Conservation (phyloP, 2,329 filamentous ascomycete species). For the Colletotrichum melonis region DNA sequence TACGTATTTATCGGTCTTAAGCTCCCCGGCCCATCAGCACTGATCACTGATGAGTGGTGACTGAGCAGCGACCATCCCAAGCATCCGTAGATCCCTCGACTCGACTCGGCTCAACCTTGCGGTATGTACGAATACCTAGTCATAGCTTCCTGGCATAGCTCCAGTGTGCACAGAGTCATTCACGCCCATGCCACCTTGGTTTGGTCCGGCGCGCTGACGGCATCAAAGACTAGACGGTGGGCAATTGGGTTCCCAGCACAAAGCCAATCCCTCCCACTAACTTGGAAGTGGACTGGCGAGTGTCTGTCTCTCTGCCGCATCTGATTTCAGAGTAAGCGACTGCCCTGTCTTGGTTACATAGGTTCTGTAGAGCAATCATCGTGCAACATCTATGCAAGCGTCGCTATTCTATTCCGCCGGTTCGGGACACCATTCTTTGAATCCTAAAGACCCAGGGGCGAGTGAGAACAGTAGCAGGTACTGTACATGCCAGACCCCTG, state of each 20-base stretch:
- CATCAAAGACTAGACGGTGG: constrained; percentile 15
- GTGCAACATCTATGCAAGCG: constrained; percentile 3
- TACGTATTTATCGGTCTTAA: constrained; percentile 30
- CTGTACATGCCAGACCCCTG: constrained; percentile 4
- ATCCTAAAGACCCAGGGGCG: no score
- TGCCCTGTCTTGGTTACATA: neutral
- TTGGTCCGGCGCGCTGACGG: constrained; percentile 30
- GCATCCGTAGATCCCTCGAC: neutral
- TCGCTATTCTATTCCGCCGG: constrained; percentile 6
- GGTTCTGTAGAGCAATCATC: neutral
- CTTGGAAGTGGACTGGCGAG: constrained; percentile 4
- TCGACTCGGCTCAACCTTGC: neutral
- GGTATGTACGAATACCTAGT: neutral
- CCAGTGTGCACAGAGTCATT: constrained; percentile 33
- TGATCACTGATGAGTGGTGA: neutral
- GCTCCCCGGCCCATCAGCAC: constrained; percentile 19
- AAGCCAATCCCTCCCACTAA: constrained; percentile 13
- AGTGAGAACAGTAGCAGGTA: neutral
- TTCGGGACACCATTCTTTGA: neutral
- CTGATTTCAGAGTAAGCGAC: neutral
- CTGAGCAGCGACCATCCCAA: neutral
- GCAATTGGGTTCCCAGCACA: constrained; percentile 9
- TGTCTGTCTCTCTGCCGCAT: neutral
- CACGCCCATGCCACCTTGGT: constrained; percentile 17
- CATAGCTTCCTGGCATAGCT: constrained; percentile 31